Base-by-base conservation (phyloP, 2,329 filamentous ascomycete species). In the Cladophialophora psammophila region DNA sequence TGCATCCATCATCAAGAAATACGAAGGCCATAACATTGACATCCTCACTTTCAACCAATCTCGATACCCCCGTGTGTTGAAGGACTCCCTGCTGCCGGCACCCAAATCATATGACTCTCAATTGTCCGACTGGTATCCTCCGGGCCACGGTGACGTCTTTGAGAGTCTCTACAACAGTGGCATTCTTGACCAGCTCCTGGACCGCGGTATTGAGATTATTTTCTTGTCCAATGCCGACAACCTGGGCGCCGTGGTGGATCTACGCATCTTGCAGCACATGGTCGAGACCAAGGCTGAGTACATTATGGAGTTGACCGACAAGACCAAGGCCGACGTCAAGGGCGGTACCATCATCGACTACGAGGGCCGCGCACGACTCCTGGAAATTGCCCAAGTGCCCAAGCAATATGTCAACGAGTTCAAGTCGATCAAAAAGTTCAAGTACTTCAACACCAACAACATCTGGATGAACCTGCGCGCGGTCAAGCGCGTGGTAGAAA, bases 391-490 rank as follows among this genome's bases (percentile, higher is more conserved):
- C 13, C 95, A 99, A 86, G 95, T 99, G 40, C 95, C 95, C 83
- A 99, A 98, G 89, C 93, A 99, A 86, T 95, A 99, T 84, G 92
- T 95, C 80, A 98, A 99, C 84, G 95, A 99, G 85, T 99, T 99
- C 92, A 99, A 99, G 90, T 97, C 94, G 57, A 99, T 99, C 87
- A 99, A 99, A 91, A 99, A 99, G 88, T 99, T 99, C 91, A 97
- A 96, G 88, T 99, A 99, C 90, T 99, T 99, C 91, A 99, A 99
- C 89, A 99, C 95, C 83, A 99, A 99, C 91, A 99, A 99, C 88
- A 97, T 99, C 84, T 99, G 95, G 95, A 91, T 99, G 87, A 97
- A 97, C 85, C 87, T 97, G 76, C 90, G 92, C 79, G 95, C 95
- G 74, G 91, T 99, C 84, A 98, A 98, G 91, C 94, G 95, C 69